phyloP scores from a whole-genome alignment of 768 basidiomycete genomes.

The Strobilomyces confusus region DNA sequence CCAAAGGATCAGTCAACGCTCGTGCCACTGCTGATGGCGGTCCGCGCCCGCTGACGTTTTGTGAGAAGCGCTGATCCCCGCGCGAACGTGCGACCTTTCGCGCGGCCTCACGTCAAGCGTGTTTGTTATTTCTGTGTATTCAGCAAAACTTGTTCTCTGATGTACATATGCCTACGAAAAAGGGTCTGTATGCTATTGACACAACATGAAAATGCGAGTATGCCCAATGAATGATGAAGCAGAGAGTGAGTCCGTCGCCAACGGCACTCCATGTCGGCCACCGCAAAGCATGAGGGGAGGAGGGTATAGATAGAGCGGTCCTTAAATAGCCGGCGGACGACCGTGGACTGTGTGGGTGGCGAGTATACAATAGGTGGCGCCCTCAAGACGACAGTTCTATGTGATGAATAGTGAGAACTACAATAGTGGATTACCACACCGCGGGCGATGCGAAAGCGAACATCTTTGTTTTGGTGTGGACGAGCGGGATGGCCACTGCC shows the following conservation, averaged over 20 bases:
- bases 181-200: slow-evolving; percentile 34
- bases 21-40: background rate
- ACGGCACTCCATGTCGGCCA: slow-evolving; percentile 24
- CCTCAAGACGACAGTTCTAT: slow-evolving; percentile 31
- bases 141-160: slow-evolving; percentile 28
- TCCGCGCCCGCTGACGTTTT: slow-evolving; percentile 4
- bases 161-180: slow-evolving; percentile 34
- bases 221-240: slow-evolving; percentile 31
- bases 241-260: slow-evolving; percentile 15
- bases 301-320: slow-evolving; percentile 35
- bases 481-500: slow-evolving; percentile 21
- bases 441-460: slow-evolving; percentile 61
- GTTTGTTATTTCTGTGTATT: slow-evolving; percentile 16
- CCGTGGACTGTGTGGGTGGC: slow-evolving; percentile 8
- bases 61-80: slow-evolving; percentile 8
- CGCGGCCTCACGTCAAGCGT: too few species aligned
- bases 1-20: slow-evolving; percentile 3
- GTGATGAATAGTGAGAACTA: slow-evolving; percentile 19
- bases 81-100: background rate
- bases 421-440: slow-evolving; percentile 46
- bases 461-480: slow-evolving; percentile 52
- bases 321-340: slow-evolving; percentile 27
- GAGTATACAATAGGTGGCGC: slow-evolving; percentile 23
- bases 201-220: slow-evolving; percentile 34
- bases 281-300: slow-evolving; percentile 10